Conservation (phyloP, 1,284 basidiomycete species). For the Ganoderma resinaceum region DNA sequence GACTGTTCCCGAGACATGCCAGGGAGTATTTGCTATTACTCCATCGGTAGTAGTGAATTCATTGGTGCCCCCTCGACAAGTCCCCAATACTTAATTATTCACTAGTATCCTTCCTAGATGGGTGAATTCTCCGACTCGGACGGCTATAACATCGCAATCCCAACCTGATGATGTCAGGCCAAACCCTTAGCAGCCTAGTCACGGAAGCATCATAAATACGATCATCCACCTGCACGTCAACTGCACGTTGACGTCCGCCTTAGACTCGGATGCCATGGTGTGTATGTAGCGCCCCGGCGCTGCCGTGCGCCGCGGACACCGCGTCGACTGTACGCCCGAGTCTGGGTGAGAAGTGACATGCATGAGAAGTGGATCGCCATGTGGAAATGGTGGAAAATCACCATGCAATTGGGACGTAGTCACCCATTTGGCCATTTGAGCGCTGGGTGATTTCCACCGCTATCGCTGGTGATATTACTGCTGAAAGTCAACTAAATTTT, state of each 20-base stretch:
- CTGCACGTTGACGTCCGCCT: too few species aligned
- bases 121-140: not conserved
- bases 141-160: not conserved
- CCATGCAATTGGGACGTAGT: not conserved
- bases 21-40: not conserved
- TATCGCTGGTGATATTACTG: too few species aligned
- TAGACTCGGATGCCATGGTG: too few species aligned
- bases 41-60: not conserved
- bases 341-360: too few species aligned
- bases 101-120: not conserved
- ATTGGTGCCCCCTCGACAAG: not conserved
- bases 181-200: not conserved
- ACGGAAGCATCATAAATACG: not conserved
- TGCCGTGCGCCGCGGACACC: too few species aligned
- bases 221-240: not conserved
- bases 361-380: not conserved
- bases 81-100: too few species aligned
- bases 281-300: too few species aligned
- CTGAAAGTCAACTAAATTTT: too few species aligned
- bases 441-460: too few species aligned
- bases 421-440: not conserved
- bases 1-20: not conserved
- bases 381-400: not conserved
- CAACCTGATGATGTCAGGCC: not conserved
- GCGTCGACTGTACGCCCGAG: not conserved